These are phyloP conservation scores for Lichtheimia hyalospora DNA, from an alignment of 371 early-diverging fungal species.

Conservation along the genomic window DNA sequence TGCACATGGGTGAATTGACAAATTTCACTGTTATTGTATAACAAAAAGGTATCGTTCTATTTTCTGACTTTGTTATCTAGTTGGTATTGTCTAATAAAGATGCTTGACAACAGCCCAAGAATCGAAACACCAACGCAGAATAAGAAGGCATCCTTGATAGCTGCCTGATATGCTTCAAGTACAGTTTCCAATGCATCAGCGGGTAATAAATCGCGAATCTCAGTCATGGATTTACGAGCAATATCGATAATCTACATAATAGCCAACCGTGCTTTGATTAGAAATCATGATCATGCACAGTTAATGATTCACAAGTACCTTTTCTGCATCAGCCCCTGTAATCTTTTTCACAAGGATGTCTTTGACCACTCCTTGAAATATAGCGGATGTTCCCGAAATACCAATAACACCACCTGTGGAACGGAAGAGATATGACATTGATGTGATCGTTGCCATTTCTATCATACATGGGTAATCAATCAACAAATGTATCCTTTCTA, in stretches of 20 bases:
- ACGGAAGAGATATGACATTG: conserved; percentile 48
- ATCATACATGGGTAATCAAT: no score
- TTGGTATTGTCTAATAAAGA: conserved; percentile 51
- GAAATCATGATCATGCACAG: no score
- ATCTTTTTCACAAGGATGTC: conserved; percentile 27
- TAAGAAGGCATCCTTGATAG: conserved; percentile 35
- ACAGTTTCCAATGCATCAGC: conserved; percentile 34
- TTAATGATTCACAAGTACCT: conserved; percentile 6
- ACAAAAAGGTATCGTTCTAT: background rate
- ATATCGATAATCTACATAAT: conserved; percentile 47
- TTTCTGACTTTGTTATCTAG: conserved; percentile 39
- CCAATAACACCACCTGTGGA: conserved; percentile 46
- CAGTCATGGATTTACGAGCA: conserved; percentile 46
- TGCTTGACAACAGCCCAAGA: conserved; percentile 34
- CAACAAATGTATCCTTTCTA: no score
- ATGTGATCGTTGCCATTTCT: conserved; percentile 56
- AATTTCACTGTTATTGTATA: background rate
- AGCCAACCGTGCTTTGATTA: no score
- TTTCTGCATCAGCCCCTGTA: conserved; percentile 26
- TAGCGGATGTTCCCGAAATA: conserved; percentile 37
- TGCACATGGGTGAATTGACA: no score
- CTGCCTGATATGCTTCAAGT: conserved; percentile 37
- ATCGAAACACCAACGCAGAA: conserved; percentile 29
- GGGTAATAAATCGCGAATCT: conserved; percentile 38
- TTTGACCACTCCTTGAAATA: conserved; percentile 41